Conservation (phyloP, 1,139 yeast genomes). For the Kodamaea derodonti region DNA sequence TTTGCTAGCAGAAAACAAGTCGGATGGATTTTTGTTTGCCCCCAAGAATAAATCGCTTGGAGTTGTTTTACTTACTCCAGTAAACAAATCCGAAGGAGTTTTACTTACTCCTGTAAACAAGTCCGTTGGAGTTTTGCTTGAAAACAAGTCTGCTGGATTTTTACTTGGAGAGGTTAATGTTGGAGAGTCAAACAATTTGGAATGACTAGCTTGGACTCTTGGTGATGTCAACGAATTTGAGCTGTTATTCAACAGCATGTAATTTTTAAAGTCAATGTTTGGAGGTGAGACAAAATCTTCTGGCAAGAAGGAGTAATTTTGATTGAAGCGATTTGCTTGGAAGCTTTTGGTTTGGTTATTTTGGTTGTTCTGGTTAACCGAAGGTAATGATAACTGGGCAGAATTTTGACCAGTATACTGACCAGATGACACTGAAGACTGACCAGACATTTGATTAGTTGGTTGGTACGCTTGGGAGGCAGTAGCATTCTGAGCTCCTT, state of each 20-base stretch:
- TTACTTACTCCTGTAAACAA: no score
- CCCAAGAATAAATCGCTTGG: no score
- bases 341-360: background rate
- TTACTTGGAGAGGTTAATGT: conserved; percentile 13
- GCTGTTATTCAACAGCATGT: conserved; percentile 19
- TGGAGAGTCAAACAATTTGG: conserved; percentile 22
- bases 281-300: conserved; percentile 1
- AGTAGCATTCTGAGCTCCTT: no score
- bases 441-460: no score
- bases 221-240: conserved; percentile 22
- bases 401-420: background rate
- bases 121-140: no score
- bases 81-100: no score
- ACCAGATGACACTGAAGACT: no score
- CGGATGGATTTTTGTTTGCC: no score
- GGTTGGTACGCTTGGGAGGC: no score
- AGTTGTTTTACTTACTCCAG: no score
- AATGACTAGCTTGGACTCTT: conserved; percentile 8
- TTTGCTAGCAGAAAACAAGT: no score
- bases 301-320: background rate
- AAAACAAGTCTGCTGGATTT: conserved; percentile 23
- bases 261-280: conserved; percentile 13
- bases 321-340: background rate
- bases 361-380: background rate
- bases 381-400: background rate